These are phyloP conservation scores for Ogataea glucozyma DNA, from an alignment of 805 yeast species.

Conservation along the genomic window DNA sequence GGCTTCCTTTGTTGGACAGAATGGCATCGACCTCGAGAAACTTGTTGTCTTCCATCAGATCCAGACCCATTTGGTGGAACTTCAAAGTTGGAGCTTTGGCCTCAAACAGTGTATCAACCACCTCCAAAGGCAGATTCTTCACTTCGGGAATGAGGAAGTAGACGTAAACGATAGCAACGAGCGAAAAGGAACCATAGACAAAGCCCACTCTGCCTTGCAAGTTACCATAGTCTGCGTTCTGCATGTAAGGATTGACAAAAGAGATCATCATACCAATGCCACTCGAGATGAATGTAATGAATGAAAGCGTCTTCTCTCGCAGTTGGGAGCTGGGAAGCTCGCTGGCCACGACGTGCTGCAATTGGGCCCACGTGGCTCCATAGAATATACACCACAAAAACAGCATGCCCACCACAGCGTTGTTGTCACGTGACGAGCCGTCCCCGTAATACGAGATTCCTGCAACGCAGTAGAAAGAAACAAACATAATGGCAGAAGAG, in stretches of 20 bases:
- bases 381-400: constrained; percentile 24
- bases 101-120: constrained; percentile 55
- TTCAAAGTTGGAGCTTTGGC: constrained; percentile 5
- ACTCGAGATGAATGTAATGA: constrained; percentile 35
- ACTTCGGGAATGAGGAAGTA: constrained; percentile 62
- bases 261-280: constrained; percentile 29
- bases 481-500: constrained; percentile 24
- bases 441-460: constrained; percentile 26
- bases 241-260: constrained; percentile 48
- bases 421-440: constrained; percentile 17
- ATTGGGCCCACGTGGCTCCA: constrained; percentile 32
- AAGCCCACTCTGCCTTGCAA: constrained; percentile 51
- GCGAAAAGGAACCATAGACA: constrained; percentile 44
- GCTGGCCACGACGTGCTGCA: constrained; percentile 33
- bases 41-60: constrained; percentile 7
- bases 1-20: constrained; percentile 2
- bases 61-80: constrained; percentile 9
- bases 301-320: constrained; percentile 41
- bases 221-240: constrained; percentile 47
- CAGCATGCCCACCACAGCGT: constrained; percentile 33
- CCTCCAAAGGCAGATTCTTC: constrained; percentile 56
- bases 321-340: constrained; percentile 42
- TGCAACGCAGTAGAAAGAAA: constrained; percentile 17
- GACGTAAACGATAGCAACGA: constrained; percentile 40
- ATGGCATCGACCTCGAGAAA: constrained; percentile 8